Conservation (phyloP, 2,329 filamentous ascomycete species). For the Talaromyces amestolkiae region DNA sequence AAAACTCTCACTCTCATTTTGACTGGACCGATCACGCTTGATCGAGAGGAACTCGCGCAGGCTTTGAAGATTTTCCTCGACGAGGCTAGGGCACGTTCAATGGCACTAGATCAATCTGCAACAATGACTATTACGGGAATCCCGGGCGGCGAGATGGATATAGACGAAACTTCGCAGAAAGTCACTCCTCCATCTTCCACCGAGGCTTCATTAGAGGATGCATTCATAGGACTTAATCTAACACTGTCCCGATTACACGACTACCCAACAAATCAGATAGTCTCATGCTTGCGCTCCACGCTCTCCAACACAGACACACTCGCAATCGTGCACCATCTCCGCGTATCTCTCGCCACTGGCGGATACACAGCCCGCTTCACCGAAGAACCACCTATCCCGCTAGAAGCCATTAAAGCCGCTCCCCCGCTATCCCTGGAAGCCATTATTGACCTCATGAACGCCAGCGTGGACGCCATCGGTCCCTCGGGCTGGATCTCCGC, state of each 20-base stretch:
- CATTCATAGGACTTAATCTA: conserved; percentile 40
- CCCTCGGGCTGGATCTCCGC: conserved; percentile 49
- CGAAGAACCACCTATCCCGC: conserved; percentile 38
- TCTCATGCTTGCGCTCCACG: conserved; percentile 37
- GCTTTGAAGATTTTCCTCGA: conserved; percentile 41
- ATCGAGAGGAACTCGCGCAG: conserved; percentile 40
- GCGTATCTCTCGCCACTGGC: conserved; percentile 43
- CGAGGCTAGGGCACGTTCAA: conserved; percentile 36
- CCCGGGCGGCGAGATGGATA: conserved; percentile 22
- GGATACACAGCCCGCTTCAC: conserved; percentile 44
- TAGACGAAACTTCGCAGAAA: background rate
- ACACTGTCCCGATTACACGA: conserved; percentile 38
- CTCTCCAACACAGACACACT: conserved; percentile 41
- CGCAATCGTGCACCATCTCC: conserved; percentile 43
- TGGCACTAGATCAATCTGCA: conserved; percentile 32
- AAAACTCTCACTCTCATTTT: conserved; percentile 39
- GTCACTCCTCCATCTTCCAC: conserved; percentile 4
- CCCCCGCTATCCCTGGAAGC: conserved; percentile 39
- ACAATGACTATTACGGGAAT: conserved; percentile 33
- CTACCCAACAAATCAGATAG: conserved; percentile 31
- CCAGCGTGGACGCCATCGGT: conserved; percentile 48
- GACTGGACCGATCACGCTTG: conserved; percentile 34
- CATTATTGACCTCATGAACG: conserved; percentile 43
- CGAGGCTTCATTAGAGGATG: conserved; percentile 31
- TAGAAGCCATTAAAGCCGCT: conserved; percentile 35